These are phyloP conservation scores for Annulohypoxylon stygium DNA, from an alignment of 495 filamentous ascomycete genomes.

Conservation along the genomic window DNA sequence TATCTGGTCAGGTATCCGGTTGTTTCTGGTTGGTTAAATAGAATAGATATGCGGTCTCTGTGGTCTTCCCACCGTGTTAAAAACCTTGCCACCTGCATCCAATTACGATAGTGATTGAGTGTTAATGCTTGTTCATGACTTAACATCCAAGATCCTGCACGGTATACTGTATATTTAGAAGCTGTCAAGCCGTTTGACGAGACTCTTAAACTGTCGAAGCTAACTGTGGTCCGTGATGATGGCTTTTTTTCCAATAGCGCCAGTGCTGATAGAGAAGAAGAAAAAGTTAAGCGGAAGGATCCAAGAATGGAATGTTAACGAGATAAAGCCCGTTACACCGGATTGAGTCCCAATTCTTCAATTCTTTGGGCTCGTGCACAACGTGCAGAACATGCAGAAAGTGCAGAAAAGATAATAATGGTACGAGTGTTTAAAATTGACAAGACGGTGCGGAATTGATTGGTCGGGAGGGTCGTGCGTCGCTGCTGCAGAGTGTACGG, in stretches of 20 bases:
- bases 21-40: slow-evolving; percentile 41
- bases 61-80: slow-evolving; percentile 3
- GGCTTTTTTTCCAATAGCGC: not conserved
- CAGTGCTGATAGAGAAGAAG: slow-evolving; percentile 3
- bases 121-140: slow-evolving; percentile 14
- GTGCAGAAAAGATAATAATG: slow-evolving; percentile 29
- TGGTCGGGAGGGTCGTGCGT: slow-evolving; percentile 37
- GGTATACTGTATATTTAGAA: too few relatives aligned
- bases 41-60: slow-evolving; percentile 25
- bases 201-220: not conserved
- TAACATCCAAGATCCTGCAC: too few relatives aligned
- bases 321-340: slow-evolving; percentile 25
- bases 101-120: slow-evolving; percentile 29
- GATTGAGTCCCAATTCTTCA: slow-evolving; percentile 16
- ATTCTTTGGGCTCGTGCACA: slow-evolving; percentile 34
- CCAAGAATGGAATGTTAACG: slow-evolving; percentile 3
- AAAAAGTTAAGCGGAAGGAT: slow-evolving; percentile 14
- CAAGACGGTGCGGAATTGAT: slow-evolving; percentile 40
- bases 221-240: not conserved
- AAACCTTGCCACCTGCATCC: slow-evolving; percentile 32
- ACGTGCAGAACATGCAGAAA: slow-evolving; percentile 7
- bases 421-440: slow-evolving; percentile 48
- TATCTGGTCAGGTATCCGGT: slow-evolving; percentile 8
- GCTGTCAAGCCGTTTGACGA: slow-evolving; percentile 16
- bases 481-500: slow-evolving; percentile 34